Percentiles rank a stretch among this genome's conserved stretches.
Evolutionary conservation across 2,329 filamentous ascomycete genomes (phyloP).

Genomic region (Ilyonectria robusta): DNA sequence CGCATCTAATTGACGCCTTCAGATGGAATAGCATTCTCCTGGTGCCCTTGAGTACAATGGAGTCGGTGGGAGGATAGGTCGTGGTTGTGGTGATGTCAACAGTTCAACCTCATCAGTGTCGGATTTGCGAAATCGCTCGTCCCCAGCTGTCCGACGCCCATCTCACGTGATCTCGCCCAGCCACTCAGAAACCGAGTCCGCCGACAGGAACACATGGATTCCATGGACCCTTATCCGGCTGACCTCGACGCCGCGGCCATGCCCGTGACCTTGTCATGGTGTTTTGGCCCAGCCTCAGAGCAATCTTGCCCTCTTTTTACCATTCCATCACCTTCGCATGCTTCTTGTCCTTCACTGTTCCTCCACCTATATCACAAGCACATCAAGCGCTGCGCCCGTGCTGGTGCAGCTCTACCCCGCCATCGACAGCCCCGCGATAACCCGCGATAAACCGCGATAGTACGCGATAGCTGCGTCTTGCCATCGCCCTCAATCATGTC

Average conservation of each 20-base stretch:
- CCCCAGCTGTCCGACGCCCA: too few species aligned
- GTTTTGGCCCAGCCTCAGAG: background rate
- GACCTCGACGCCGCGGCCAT: constrained; percentile 16
- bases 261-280: constrained; percentile 35
- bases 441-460: constrained; percentile 28
- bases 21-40: too few species aligned
- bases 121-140: too few species aligned
- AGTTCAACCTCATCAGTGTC: too few species aligned
- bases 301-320: background rate
- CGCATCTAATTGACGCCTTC: too few species aligned
- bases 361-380: constrained; percentile 22
- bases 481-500: constrained; percentile 54
- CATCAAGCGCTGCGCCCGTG: constrained; percentile 34
- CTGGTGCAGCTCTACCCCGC: constrained; percentile 40
- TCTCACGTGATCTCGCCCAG: too few species aligned
- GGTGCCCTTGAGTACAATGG: too few species aligned
- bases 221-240: background rate
- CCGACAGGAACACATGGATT: too few species aligned
- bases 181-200: too few species aligned
- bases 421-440: constrained; percentile 36
- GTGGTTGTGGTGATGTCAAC: too few species aligned
- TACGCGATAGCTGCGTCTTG: constrained; percentile 17
- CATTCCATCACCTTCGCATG: constrained; percentile 23
- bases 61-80: too few species aligned
- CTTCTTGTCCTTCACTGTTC: constrained; percentile 12